These are phyloP conservation scores for Testicularia cyperi DNA, from an alignment of 1,284 basidiomycete genomes.

Conservation along the genomic window DNA sequence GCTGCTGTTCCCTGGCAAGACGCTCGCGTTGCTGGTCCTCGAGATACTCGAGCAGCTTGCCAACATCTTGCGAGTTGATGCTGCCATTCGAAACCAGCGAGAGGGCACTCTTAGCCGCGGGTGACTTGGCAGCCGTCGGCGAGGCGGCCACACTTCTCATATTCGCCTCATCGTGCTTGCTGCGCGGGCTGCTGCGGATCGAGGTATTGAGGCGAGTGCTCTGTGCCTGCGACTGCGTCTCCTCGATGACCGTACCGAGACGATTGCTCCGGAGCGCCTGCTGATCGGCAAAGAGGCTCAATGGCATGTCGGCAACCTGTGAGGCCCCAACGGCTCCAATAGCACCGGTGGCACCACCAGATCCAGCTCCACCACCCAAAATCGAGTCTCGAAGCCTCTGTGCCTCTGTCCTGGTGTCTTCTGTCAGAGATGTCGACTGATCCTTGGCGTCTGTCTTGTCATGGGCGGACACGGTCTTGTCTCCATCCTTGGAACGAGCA, in stretches of 20 bases:
- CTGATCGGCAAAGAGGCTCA: too few species aligned
- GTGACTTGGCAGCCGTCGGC: slow-evolving; percentile 7
- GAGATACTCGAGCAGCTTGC: slow-evolving; percentile 38
- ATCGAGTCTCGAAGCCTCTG: too few species aligned
- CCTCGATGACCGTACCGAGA: slow-evolving; percentile 46
- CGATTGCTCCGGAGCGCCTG: slow-evolving; percentile 5
- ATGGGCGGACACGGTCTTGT: background rate
- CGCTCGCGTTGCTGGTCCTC: slow-evolving; percentile 41
- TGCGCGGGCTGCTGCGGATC: slow-evolving; percentile 19
- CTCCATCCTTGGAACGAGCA: background rate
- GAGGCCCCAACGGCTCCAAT: too few species aligned
- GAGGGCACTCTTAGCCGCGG: slow-evolving; percentile 10
- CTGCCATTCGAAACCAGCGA: slow-evolving; percentile 35
- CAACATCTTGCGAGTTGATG: slow-evolving; percentile 40
- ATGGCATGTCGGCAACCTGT: too few species aligned
- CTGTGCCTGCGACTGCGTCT: slow-evolving; percentile 45
- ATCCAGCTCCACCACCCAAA: too few species aligned
- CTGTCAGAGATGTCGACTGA: too few species aligned
- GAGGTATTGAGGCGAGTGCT: slow-evolving; percentile 27
- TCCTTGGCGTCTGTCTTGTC: too few species aligned
- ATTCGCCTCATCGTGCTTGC: slow-evolving; percentile 16
- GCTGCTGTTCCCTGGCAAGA: slow-evolving; percentile 22
- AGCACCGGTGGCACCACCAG: too few species aligned
- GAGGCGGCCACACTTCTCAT: background rate
- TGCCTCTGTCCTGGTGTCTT: too few species aligned